Percentiles rank a stretch among this genome's conserved stretches.
Conservation (phyloP, 176 grass and related monocot genomes). For the Triticum monococcum region DNA sequence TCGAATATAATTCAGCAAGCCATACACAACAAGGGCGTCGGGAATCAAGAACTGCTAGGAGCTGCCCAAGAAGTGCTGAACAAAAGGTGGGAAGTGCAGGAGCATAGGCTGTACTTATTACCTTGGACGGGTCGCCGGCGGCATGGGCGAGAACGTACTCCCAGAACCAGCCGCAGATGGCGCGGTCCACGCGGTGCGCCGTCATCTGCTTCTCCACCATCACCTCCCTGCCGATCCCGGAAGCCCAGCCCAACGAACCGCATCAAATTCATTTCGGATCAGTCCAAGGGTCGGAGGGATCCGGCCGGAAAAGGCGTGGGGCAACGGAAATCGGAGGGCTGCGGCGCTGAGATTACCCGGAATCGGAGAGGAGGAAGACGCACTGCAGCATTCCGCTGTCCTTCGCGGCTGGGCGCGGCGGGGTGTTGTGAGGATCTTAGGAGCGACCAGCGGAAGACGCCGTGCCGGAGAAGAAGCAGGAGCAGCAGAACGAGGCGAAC, state of each 20-base stretch:
- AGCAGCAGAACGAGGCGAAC: neutral
- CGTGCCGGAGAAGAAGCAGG: neutral
- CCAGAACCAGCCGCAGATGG: slow-evolving; percentile 91
- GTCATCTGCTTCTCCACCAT: slow-evolving; percentile 97
- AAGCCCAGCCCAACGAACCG: neutral
- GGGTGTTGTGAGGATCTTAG: slow-evolving; percentile 1
- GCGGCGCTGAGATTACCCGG: slow-evolving; percentile 43
- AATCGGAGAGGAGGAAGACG: slow-evolving; percentile 84
- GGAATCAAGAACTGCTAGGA: neutral
- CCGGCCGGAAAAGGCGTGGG: neutral
- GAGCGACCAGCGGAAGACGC: neutral
- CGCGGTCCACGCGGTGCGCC: slow-evolving; percentile 77
- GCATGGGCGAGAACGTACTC: slow-evolving; percentile 66
- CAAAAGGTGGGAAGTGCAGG: neutral
- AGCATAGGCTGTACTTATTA: slow-evolving; percentile 1
- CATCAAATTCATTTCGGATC: slow-evolving; percentile 9
- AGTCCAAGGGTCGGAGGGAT: neutral
- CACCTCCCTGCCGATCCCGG: slow-evolving; percentile 58
- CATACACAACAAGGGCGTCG: neutral
- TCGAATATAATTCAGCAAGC: neutral
- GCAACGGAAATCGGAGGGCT: neutral
- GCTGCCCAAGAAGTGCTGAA: neutral
- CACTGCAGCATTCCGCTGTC: slow-evolving; percentile 67
- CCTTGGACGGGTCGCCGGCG: slow-evolving; percentile 72
- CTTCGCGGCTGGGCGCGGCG: neutral